Base-by-base conservation (phyloP, 164 flowering plant species). In the Magnolia officinalis region DNA sequence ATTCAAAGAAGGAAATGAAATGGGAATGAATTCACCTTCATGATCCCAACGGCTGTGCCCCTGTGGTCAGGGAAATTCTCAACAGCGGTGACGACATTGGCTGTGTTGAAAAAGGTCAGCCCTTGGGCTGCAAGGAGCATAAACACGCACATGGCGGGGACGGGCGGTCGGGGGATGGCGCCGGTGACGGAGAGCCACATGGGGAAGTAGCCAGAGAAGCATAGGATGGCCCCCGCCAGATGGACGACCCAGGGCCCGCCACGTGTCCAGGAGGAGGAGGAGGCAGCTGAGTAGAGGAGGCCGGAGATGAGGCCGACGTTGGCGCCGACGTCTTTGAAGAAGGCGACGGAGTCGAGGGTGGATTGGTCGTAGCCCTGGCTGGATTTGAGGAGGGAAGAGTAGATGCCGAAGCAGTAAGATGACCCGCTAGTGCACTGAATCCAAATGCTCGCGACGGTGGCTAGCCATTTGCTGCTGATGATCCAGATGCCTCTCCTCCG, bases 271-370 rank as follows among this genome's bases (percentile, higher is more conserved):
- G 29, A 14, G 37, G 55, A 9, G 24, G 79, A 72, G 19, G 78
- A 55, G 23, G 71, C 87, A 76, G 86, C 81, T 69, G 97, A 80
- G 88, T 89, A 95, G 73, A 93, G 91, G 70, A 95, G 80, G 77
- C 98, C 99, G 73, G 99, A 90, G 58, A 93, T 80, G 73, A 92
- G 64, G 9, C 98, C 99, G 77, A 79, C 86, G 86, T 96, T 96
- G 82, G 95, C 97, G 23, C 99, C 98, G 80, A 96, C 82, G 83
- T 96, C 98, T 75, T 96, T 96, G 91, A 90, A 90, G 80, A 87
- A 91, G 76, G 98, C 89, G 63, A 96, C 84, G 75, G 93, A 84
- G 82, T 91, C 93, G 79, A 96, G 97, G 29, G 98, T 92, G 6
- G 99, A 90, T 80, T 93, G 98, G 75, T 83, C 82, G 80, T 93